Evolutionary conservation across 208 protist species (phyloP).

Genomic region (Acanthamoeba castellanii): DNA sequence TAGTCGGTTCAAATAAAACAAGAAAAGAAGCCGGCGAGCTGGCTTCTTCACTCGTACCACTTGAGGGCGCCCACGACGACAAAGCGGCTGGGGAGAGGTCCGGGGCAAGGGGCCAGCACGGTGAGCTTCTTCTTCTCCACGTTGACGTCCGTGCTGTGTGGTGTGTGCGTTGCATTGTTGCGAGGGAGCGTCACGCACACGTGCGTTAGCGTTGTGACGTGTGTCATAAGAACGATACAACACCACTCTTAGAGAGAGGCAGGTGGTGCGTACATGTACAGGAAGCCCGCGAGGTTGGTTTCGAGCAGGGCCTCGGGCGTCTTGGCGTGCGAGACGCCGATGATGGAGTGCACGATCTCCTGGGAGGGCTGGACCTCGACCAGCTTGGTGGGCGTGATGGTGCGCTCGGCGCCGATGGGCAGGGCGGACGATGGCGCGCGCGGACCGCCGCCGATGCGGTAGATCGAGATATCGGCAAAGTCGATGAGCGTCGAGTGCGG

Average conservation of each 20-base stretch:
- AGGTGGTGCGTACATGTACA: slow-evolving; percentile 78
- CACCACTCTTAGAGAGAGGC: not conserved
- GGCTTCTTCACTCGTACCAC: slow-evolving; percentile 79
- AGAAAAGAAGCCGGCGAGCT: not conserved
- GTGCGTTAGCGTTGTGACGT: not conserved
- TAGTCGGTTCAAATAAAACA: no score
- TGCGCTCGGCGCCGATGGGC: slow-evolving; percentile 76
- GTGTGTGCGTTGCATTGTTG: not conserved
- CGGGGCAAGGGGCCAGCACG: slow-evolving; percentile 77
- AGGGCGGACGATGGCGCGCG: slow-evolving; percentile 77
- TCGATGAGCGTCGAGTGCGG: slow-evolving; percentile 75
- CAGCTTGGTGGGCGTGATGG: slow-evolving; percentile 73
- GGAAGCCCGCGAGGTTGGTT: slow-evolving; percentile 82
- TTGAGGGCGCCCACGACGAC: slow-evolving; percentile 78
- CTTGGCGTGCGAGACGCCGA: slow-evolving; percentile 81
- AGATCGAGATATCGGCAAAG: slow-evolving; percentile 80
- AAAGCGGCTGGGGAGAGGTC: slow-evolving; percentile 71
- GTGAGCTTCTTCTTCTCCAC: slow-evolving; percentile 81
- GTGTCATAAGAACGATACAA: not conserved
- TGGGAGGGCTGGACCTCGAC: slow-evolving; percentile 72
- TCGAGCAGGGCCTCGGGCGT: slow-evolving; percentile 71
- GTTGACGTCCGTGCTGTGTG: slow-evolving; percentile 75
- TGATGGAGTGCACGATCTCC: slow-evolving; percentile 79
- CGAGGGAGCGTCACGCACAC: no score
- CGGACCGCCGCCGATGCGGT: slow-evolving; percentile 78